phyloP scores from a whole-genome alignment of 2,329 filamentous ascomycete genomes.

The Ophiostoma piceae region DNA sequence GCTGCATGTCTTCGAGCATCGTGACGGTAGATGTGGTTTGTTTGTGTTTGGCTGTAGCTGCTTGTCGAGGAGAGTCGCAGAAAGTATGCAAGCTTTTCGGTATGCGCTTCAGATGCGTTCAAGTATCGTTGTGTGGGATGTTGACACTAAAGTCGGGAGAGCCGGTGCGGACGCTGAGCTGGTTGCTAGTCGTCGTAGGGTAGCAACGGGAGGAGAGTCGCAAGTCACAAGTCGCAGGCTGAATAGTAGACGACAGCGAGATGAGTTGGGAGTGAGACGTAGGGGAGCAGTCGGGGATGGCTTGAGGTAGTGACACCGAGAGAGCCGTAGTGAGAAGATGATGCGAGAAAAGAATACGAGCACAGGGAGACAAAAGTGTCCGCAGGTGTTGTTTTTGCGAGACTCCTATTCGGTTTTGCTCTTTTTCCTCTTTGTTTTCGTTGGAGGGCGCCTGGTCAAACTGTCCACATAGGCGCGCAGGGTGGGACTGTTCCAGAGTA shows the following conservation, averaged over 20 bases:
- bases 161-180: not conserved
- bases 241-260: not conserved
- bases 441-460: conserved; percentile 13
- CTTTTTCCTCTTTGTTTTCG: conserved; percentile 2
- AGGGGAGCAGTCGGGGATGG: not conserved
- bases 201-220: not conserved
- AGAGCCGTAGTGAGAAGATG: conserved; percentile 11
- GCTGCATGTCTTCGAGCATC: conserved; percentile 47
- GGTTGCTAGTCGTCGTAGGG: not conserved
- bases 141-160: conserved; percentile 4
- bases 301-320: not conserved
- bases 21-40: not conserved
- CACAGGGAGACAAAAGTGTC: not conserved
- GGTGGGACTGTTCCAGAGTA: conserved; percentile 15
- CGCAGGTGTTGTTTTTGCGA: not conserved
- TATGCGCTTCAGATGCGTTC: conserved; percentile 1
- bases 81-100: not conserved
- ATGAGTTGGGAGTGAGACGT: not conserved
- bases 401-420: not conserved
- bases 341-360: not conserved
- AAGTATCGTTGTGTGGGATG: not conserved
- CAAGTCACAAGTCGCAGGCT: not conserved
- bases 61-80: not conserved
- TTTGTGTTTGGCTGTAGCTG: not conserved
- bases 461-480: conserved; percentile 10